phyloP scores from a whole-genome alignment of 73 alveolate species.

The Stentor roeselii region DNA sequence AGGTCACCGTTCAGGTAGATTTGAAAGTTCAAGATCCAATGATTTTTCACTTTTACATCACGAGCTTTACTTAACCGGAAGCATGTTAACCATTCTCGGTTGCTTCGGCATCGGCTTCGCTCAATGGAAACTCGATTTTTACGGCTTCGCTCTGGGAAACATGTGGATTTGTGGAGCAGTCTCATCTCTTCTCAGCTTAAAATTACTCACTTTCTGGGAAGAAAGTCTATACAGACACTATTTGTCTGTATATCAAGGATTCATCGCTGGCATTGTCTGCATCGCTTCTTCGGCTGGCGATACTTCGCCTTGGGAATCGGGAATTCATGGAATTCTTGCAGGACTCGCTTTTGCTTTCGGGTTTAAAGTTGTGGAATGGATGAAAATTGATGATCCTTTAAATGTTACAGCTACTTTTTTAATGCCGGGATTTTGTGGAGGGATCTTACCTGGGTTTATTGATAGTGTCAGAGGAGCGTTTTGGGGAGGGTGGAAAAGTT shows the following conservation, averaged over 20 bases:
- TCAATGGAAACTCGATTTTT: neutral
- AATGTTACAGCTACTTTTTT: slow-evolving; percentile 11
- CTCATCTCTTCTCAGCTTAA: neutral
- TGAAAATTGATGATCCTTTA: slow-evolving; percentile 23
- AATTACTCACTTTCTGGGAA: neutral
- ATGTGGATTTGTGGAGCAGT: slow-evolving; percentile 23
- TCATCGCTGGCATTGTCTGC: slow-evolving; percentile 2
- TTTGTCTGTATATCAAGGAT: slow-evolving; percentile 13
- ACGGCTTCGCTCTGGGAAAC: neutral
- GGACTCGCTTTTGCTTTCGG: neutral
- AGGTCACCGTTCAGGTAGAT: slow-evolving; percentile 9
- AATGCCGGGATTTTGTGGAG: slow-evolving; percentile 15
- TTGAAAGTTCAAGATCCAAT: neutral
- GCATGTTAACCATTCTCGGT: neutral
- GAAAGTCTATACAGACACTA: neutral
- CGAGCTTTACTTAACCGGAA: neutral
- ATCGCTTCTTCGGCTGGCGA: slow-evolving; percentile 1
- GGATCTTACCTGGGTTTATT: slow-evolving; percentile 25
- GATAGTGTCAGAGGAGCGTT: neutral
- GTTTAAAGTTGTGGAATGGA: neutral
- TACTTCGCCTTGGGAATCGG: slow-evolving; percentile 25
- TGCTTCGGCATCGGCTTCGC: neutral
- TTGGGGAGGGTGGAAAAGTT: slow-evolving; percentile 16
- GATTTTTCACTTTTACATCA: neutral
- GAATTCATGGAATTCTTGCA: slow-evolving; percentile 9